Percentiles rank a stretch among this genome's conserved stretches.
phyloP scores from a whole-genome alignment of 371 early-diverging fungal species.

The Mucor saturninus region DNA sequence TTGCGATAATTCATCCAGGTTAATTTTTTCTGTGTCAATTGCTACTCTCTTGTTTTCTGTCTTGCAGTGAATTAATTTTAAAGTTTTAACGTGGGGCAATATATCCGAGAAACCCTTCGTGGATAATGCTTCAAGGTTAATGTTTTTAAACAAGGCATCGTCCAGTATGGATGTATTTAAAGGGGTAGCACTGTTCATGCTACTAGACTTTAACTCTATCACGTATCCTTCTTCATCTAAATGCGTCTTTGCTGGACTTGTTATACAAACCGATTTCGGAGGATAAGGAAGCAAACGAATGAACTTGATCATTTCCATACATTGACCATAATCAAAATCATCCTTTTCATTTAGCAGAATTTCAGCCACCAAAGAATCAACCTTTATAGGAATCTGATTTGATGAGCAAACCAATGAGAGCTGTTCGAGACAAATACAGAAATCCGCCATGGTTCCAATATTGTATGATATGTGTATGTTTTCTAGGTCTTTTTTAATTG shows the following conservation, averaged over 20 bases:
- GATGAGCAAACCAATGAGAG: not conserved
- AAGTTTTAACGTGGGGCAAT: not conserved
- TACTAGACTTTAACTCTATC: not conserved
- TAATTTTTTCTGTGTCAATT: not conserved
- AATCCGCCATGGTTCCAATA: not conserved
- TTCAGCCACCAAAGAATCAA: not conserved
- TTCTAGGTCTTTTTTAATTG: not conserved
- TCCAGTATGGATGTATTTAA: not conserved
- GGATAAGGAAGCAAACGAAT: not conserved
- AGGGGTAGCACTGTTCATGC: too few species aligned
- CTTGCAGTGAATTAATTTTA: not conserved
- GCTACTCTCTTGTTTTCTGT: not conserved
- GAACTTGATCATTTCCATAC: not conserved
- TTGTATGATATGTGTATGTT: not conserved
- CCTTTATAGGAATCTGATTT: not conserved
- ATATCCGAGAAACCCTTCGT: not conserved
- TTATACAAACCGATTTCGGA: not conserved
- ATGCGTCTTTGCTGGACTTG: not conserved
- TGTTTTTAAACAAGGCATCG: not conserved
- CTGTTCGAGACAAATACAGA: not conserved
- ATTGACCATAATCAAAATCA: not conserved
- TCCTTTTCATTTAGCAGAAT: not conserved
- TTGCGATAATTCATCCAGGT: not conserved
- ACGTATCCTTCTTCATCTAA: not conserved
- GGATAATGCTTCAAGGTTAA: not conserved